Conservation (phyloP, 108 stramenopile genomes). For the Ochromonas danica region DNA sequence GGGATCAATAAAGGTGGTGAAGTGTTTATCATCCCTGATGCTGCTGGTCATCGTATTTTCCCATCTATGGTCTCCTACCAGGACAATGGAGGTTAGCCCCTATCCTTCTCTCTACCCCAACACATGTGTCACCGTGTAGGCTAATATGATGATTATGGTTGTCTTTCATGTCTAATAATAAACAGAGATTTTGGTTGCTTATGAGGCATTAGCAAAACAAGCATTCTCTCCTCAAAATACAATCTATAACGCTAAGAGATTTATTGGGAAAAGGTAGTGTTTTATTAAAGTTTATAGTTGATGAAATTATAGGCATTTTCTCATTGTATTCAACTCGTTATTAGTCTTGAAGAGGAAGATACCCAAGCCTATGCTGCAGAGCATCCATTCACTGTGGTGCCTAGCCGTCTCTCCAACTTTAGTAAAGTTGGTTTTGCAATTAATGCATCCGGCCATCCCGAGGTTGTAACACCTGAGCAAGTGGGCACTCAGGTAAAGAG, state of each 20-base stretch:
- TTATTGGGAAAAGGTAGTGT: slow-evolving; percentile 42
- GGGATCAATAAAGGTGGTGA: slow-evolving; percentile 44
- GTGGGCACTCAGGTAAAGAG: slow-evolving; percentile 47
- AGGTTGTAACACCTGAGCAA: slow-evolving; percentile 46
- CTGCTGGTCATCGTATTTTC: slow-evolving; percentile 39
- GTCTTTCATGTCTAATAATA: background rate
- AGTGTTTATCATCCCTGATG: slow-evolving; percentile 41
- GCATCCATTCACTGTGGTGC: slow-evolving; percentile 45
- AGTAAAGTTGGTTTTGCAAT: slow-evolving; percentile 31
- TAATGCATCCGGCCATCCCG: slow-evolving; percentile 22
- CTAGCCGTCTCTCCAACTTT: background rate
- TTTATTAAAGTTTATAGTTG: background rate
- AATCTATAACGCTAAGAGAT: slow-evolving; percentile 59
- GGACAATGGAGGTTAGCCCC: slow-evolving; percentile 31
- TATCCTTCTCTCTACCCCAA: slow-evolving; percentile 34
- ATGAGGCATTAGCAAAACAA: slow-evolving; percentile 41
- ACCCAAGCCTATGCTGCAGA: slow-evolving; percentile 42
- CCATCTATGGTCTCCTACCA: slow-evolving; percentile 51
- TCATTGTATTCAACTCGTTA: background rate
- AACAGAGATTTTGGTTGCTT: slow-evolving; percentile 10
- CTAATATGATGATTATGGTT: background rate
- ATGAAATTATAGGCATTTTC: background rate
- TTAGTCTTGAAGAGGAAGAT: slow-evolving; percentile 49
- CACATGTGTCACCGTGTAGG: slow-evolving; percentile 39
- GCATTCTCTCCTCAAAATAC: slow-evolving; percentile 37